Conservation (phyloP, 305 asterid species). For the Solanum hybrid region DNA sequence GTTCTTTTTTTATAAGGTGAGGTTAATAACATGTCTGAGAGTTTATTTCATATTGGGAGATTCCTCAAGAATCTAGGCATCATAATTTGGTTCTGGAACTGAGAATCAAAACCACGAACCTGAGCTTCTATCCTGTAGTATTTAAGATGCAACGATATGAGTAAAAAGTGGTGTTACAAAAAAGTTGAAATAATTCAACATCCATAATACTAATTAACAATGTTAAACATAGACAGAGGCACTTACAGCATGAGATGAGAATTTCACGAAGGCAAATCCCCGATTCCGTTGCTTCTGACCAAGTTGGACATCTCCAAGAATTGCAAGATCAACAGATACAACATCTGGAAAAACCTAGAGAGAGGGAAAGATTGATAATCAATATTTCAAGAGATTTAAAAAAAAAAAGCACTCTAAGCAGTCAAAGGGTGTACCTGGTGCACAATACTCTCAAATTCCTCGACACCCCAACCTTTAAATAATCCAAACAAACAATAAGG, state of each 20-base stretch:
- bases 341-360: slow-evolving; percentile 74
- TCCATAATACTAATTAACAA: slow-evolving; percentile 3
- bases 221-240: slow-evolving; percentile 10
- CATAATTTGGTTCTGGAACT: no score
- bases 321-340: slow-evolving; percentile 61
- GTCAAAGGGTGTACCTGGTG: slow-evolving; percentile 47
- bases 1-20: slow-evolving; percentile 6
- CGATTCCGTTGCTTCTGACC: slow-evolving; percentile 68
- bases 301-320: slow-evolving; percentile 37
- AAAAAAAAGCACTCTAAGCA: background rate
- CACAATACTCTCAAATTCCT: slow-evolving; percentile 61
- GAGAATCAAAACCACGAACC: no score
- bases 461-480: slow-evolving; percentile 71
- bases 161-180: slow-evolving; percentile 35
- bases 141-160: slow-evolving; percentile 53
- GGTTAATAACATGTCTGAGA: background rate
- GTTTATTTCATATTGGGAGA: no score
- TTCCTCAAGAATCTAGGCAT: no score
- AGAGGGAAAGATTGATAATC: background rate
- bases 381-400: background rate
- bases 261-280: slow-evolving; percentile 87
- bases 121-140: background rate
- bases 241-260: slow-evolving; percentile 82
- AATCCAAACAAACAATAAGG: slow-evolving; percentile 5
- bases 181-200: slow-evolving; percentile 5